Evolutionary conservation across 192 early-diverging fungal genomes (phyloP), one percentile per base, ranked within the genome.

Genomic region (Pilaira anomala): DNA sequence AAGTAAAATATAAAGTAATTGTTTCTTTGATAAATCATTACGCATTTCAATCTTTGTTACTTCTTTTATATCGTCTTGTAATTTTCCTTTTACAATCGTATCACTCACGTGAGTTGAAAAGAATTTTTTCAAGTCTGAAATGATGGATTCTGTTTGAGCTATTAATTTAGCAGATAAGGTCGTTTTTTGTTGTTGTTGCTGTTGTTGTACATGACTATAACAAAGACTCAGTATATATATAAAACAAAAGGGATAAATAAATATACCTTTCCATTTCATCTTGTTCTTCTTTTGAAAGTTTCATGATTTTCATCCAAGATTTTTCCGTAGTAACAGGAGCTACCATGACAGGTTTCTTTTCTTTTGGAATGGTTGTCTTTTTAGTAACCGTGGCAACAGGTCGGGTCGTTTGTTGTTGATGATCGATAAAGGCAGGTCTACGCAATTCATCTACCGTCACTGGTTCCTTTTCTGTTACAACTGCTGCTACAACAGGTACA

Each of bases 21-120:
- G 89, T 50, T 80, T 83, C 77, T 94, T 94, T 56, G 80, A 78
- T 61, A 94, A 72, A 62, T 86, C 87, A 71, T 94, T 84, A 42
- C 88, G 85, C 78, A 93, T 92, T 75, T 94, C 92, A 7, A 91
- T 58, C 13, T 89, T 85, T 3, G 91, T 94, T 36, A 92, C 83
- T 63, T 94, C 89, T 64, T 93, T 92, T 46, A 89, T 78, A 67
- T 87, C 81, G 3, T 82, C 83, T 7, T 80, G 73, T 39, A 82
- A 59, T 16, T 71, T 75, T 63, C 33, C 69, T 62, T 60, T 72
- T 52, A 49, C 70, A 61, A 42, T 63, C 45, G 48, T 69, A 52
- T 24, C 68, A 33, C 3, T 29, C 48, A 24, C 46, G 3, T 55
- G 61, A 22, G 21, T 29, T 8, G 39, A 26, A 60, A 86, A 82